Evolutionary conservation across 192 early-diverging fungal genomes (phyloP).

Genomic region (Pilaira anomala): DNA sequence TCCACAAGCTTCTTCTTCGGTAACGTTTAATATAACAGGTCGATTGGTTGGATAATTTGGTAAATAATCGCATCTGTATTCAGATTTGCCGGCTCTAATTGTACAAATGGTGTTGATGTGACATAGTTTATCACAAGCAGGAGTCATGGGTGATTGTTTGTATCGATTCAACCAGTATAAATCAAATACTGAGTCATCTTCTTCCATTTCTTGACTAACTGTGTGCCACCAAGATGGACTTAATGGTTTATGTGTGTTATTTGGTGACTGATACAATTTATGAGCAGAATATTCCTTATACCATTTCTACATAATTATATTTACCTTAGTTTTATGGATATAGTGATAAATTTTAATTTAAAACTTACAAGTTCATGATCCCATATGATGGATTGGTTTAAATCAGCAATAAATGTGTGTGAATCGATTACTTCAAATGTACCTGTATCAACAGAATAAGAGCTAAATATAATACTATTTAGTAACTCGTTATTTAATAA

Average conservation of each 20-base stretch:
- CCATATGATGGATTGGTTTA: conserved; percentile 40
- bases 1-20: conserved; percentile 4
- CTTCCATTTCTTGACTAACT: conserved; percentile 44
- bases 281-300: conserved; percentile 49
- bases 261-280: conserved; percentile 28
- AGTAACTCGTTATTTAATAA: background rate
- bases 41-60: conserved; percentile 4
- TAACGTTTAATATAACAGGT: background rate
- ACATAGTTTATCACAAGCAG: conserved; percentile 30
- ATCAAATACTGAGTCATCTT: conserved; percentile 30
- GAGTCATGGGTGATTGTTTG: conserved; percentile 30
- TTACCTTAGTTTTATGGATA: background rate
- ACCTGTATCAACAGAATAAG: conserved; percentile 51
- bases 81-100: conserved; percentile 35
- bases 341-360: background rate
- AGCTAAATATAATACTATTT: background rate
- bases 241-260: conserved; percentile 24
- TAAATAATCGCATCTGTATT: conserved; percentile 33
- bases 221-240: conserved; percentile 52
- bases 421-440: conserved; percentile 52
- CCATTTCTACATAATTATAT: conserved; percentile 34
- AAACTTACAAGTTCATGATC: conserved; percentile 26
- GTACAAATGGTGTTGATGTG: conserved; percentile 24
- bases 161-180: conserved; percentile 40
- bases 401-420: conserved; percentile 48